phyloP scores from a whole-genome alignment of 106 monocot genomes.

The Chionographis japonica region DNA sequence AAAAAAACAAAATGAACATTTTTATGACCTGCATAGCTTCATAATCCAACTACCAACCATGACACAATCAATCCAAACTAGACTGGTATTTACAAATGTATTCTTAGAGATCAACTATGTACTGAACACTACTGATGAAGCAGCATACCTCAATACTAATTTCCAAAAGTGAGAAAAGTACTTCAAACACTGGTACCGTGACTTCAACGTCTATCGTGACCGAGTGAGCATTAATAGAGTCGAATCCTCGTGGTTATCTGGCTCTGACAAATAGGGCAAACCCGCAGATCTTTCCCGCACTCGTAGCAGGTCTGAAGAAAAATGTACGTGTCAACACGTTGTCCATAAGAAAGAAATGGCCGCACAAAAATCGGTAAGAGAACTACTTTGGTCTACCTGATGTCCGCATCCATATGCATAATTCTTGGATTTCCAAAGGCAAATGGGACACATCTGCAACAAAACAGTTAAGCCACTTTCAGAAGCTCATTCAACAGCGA shows the following conservation, averaged over 20 bases:
- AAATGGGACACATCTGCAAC: conserved; percentile 40
- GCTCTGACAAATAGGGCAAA: conserved; percentile 39
- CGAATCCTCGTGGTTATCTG: conserved; percentile 36
- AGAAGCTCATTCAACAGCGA: no score
- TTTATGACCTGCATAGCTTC: background rate
- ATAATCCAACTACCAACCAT: background rate
- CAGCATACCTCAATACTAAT: background rate
- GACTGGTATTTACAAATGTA: background rate
- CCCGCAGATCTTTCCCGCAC: conserved; percentile 31
- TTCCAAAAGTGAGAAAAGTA: no score
- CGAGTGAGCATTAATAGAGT: conserved; percentile 24
- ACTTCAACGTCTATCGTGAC: no score
- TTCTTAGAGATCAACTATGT: background rate
- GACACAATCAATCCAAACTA: background rate
- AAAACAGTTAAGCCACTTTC: background rate
- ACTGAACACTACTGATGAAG: background rate
- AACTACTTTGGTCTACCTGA: conserved; percentile 17
- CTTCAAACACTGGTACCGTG: no score
- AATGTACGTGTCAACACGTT: background rate
- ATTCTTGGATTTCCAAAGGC: conserved; percentile 32
- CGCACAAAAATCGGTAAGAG: background rate
- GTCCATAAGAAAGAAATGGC: background rate
- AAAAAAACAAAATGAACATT: no score
- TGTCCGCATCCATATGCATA: conserved; percentile 54
- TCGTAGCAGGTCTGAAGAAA: conserved; percentile 32